These are phyloP conservation scores for Crithidia bombi DNA, from an alignment of 208 protist species.

Conservation along the genomic window DNA sequence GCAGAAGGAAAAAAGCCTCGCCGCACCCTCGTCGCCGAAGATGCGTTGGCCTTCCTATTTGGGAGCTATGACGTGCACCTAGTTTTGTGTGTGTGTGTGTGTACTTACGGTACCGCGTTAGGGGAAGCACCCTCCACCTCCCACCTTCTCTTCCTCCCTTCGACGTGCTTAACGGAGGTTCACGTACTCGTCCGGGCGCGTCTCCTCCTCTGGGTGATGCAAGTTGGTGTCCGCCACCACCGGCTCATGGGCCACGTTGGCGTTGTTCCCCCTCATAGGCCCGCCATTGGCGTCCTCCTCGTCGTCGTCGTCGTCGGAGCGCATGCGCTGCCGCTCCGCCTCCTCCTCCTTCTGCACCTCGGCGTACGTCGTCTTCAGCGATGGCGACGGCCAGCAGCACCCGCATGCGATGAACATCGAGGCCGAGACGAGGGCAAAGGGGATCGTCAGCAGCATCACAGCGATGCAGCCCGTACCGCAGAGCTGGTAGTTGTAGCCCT, in stretches of 20 bases:
- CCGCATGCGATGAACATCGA: slow-evolving; percentile 44
- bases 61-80: too few relatives aligned
- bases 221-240: slow-evolving; percentile 2
- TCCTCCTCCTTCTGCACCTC: slow-evolving; percentile 23
- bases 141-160: neutral
- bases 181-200: slow-evolving; percentile 17
- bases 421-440: slow-evolving; percentile 37
- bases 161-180: slow-evolving; percentile 19
- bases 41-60: too few relatives aligned
- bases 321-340: slow-evolving; percentile 9
- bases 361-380: slow-evolving; percentile 46
- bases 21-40: too few relatives aligned
- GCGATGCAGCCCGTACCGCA: slow-evolving; percentile 57
- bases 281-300: slow-evolving; percentile 2
- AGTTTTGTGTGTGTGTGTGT: too few relatives aligned
- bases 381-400: slow-evolving; percentile 58
- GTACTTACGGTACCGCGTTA: neutral
- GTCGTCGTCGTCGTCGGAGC: slow-evolving; percentile 18
- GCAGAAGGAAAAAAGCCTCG: too few relatives aligned
- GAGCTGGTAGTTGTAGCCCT: slow-evolving; percentile 57
- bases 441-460: slow-evolving; percentile 44
- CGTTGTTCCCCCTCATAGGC: neutral
- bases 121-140: neutral
- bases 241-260: slow-evolving; percentile 15
- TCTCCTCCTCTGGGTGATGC: slow-evolving; percentile 17